A percentile compares a stretch with the other conserved stretches of the same genome.
Conservation (phyloP, 495 filamentous ascomycete species). For the Tuber melanosporum region DNA sequence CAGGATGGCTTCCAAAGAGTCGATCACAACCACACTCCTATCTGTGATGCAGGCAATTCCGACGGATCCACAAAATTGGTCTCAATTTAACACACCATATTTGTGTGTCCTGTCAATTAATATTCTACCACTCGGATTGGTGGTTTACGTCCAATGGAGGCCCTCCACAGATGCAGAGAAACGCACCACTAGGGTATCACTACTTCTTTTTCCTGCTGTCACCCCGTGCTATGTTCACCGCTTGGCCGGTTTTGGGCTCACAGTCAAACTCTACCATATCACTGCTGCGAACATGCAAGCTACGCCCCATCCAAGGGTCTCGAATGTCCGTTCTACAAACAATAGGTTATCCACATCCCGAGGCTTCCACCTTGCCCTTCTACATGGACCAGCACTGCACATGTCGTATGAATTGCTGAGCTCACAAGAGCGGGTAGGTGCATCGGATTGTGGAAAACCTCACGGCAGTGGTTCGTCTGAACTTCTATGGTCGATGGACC, state of each 20-base stretch:
- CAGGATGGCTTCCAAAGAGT: slow-evolving; percentile 20
- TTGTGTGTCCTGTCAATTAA: slow-evolving; percentile 28
- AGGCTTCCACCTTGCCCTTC: slow-evolving; percentile 13
- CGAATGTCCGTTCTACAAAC: slow-evolving; percentile 15
- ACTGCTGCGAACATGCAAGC: not conserved
- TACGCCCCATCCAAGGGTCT: slow-evolving; percentile 8
- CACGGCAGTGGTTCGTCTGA: slow-evolving; percentile 27
- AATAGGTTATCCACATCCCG: slow-evolving; percentile 16
- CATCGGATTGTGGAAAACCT: slow-evolving; percentile 15
- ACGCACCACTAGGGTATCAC: slow-evolving; percentile 13
- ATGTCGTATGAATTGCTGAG: slow-evolving; percentile 15
- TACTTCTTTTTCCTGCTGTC: slow-evolving; percentile 6
- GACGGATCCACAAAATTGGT: slow-evolving; percentile 22
- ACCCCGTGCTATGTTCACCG: not conserved
- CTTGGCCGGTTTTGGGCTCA: slow-evolving; percentile 1
- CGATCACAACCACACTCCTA: slow-evolving; percentile 14
- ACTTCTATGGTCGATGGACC: slow-evolving; percentile 8
- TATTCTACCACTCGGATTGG: slow-evolving; percentile 13
- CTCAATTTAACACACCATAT: slow-evolving; percentile 17
- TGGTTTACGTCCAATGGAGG: not conserved
- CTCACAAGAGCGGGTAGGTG: slow-evolving; percentile 11
- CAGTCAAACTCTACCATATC: not conserved
- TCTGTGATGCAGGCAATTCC: slow-evolving; percentile 29
- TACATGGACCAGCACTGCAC: slow-evolving; percentile 13
- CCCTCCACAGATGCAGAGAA: slow-evolving; percentile 7